Evolutionary conservation across 345 rosid genomes (phyloP), one percentile per base, ranked within the genome.

Genomic region (Odontarrhena argentea): DNA sequence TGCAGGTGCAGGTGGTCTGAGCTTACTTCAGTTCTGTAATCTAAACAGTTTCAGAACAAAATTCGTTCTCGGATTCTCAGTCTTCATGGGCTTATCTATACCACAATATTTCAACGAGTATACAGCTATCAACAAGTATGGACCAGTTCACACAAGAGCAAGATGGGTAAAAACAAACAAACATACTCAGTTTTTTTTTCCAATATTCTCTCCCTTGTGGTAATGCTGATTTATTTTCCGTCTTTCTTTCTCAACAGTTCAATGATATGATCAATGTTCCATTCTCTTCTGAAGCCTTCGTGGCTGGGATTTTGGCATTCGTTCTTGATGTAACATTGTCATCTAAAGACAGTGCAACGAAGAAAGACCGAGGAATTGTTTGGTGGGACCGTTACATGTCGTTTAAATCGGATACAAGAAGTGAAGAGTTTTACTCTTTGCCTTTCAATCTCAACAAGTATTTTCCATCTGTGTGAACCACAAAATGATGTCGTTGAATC

Each of bases 221-320:
- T 52, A 52, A 54, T 30, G 37, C 46, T 48, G 59, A 35, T 9
- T 24, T 47, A 0, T 50, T 26, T 38, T 64, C 24, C 34, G 3
- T 28, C 32, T 28, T 62, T 34, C 5, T 70, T 54, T 49, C 42
- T 74, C 56, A 68, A 76, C 88, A 94, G 99, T 94, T 94, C 83
- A 94, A 94, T 60, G 99, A 94, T 78, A 94, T 94, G 89, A 77
- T 88, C 60, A 94, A 94, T 60, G 97, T 88, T 62, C 95, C 99
- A 2, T 85, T 85, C 78, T 88, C 99, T 0, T 91, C 95, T 0
- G 91, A 91, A 55, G 78, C 93, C 3, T 91, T 94, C 45, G 91
- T 94, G 4, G 97, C 96, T 10, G 97, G 99, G 35, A 40, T 80
- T 8, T 67, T 87, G 67, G 96, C 92, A 0, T 65, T 80, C 65